Conservation (phyloP, 352 stramenopile genomes). For the Plasmopara muralis region DNA sequence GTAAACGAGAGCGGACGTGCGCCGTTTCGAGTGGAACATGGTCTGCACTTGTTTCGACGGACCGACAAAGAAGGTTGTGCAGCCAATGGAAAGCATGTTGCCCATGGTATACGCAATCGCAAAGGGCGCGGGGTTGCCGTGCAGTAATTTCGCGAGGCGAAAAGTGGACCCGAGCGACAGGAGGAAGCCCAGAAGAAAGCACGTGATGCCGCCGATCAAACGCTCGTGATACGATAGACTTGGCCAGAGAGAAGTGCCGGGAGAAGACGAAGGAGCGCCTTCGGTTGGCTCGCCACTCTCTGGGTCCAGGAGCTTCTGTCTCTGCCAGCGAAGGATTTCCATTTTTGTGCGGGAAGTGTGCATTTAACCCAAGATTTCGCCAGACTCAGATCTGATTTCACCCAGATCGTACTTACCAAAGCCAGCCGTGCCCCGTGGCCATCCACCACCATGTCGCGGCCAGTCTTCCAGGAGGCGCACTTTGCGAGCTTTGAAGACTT, state of each 20-base stretch:
- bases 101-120: conserved; percentile 82
- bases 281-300: conserved; percentile 38
- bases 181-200: conserved; percentile 75
- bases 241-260: conserved; percentile 43
- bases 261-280: conserved; percentile 19
- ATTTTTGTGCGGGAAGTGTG: conserved; percentile 9
- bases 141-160: conserved; percentile 62
- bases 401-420: conserved; percentile 5
- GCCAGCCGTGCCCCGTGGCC: not conserved
- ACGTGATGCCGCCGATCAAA: conserved; percentile 72
- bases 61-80: conserved; percentile 82
- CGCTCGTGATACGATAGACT: conserved; percentile 82
- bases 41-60: conserved; percentile 73
- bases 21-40: conserved; percentile 80
- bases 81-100: conserved; percentile 76
- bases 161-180: conserved; percentile 80
- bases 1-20: conserved; percentile 60
- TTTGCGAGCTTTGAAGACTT: conserved; percentile 72
- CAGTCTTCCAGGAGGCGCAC: conserved; percentile 55
- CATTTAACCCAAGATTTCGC: not conserved
- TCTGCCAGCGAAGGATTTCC: conserved; percentile 56
- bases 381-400: conserved; percentile 2
- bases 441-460: conserved; percentile 19
- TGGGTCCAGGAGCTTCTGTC: conserved; percentile 76
- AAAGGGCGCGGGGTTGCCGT: conserved; percentile 75